These are phyloP conservation scores for Hypomontagnella monticulosa DNA, from an alignment of 495 filamentous ascomycete species.

Conservation along the genomic window DNA sequence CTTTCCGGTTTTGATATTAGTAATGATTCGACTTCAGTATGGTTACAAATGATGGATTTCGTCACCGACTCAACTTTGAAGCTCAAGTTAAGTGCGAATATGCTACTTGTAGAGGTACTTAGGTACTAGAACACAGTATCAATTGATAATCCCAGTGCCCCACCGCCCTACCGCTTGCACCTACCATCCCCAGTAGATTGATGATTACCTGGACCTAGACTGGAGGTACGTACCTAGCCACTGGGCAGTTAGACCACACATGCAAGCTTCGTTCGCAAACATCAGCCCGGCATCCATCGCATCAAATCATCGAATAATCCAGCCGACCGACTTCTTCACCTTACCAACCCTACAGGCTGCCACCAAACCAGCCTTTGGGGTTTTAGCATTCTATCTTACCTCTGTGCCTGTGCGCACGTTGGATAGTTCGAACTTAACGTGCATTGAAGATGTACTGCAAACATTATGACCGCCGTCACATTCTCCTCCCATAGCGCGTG, in stretches of 20 bases:
- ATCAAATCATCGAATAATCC: constrained; percentile 20
- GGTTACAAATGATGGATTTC: constrained; percentile 21
- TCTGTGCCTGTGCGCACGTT: neutral
- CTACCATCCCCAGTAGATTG: constrained; percentile 26
- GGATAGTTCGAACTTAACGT: constrained; percentile 5
- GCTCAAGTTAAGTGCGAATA: neutral
- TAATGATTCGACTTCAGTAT: neutral
- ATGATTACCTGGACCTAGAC: neutral
- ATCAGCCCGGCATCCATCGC: constrained; percentile 29
- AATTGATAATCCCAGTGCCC: constrained; percentile 8
- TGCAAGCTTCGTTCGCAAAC: constrained; percentile 39
- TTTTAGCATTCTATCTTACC: neutral
- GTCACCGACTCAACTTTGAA: constrained; percentile 12
- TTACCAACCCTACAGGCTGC: too few relatives aligned
- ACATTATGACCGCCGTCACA: constrained; percentile 36
- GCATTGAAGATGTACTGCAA: constrained; percentile 33
- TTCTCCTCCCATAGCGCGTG: constrained; percentile 36
- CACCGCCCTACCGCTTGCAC: constrained; percentile 37
- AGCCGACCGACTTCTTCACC: constrained; percentile 15
- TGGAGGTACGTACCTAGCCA: too few relatives aligned
- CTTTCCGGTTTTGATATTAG: too few relatives aligned
- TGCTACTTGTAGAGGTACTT: neutral
- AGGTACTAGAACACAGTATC: neutral
- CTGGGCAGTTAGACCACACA: constrained; percentile 13
- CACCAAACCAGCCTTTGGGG: neutral